Conservation (phyloP, 352 stramenopile species). For the Pythium chondricola region DNA sequence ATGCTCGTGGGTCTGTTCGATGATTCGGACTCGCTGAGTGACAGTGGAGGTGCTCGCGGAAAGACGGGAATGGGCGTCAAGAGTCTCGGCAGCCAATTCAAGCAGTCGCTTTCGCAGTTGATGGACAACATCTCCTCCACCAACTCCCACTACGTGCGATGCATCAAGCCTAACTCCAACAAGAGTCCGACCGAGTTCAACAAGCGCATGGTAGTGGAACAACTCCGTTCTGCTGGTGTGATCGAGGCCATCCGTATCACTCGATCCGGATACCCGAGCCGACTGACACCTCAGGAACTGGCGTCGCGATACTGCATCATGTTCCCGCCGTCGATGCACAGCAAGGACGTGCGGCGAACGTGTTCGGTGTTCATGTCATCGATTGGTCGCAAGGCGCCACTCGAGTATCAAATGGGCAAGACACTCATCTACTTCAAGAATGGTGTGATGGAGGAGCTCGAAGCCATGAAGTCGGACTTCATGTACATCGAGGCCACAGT, state of each 20-base stretch:
- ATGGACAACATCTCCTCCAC: slow-evolving; percentile 86
- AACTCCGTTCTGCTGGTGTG: slow-evolving; percentile 87
- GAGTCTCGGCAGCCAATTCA: slow-evolving; percentile 83
- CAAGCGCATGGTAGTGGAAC: slow-evolving; percentile 88
- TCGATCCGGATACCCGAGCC: slow-evolving; percentile 86
- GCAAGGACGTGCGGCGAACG: slow-evolving; percentile 63
- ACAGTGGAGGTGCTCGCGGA: slow-evolving; percentile 28
- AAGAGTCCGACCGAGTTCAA: slow-evolving; percentile 85
- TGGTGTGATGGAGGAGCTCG: slow-evolving; percentile 92
- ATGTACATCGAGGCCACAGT: slow-evolving; percentile 87
- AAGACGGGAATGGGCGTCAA: slow-evolving; percentile 51
- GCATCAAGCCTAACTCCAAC: slow-evolving; percentile 87
- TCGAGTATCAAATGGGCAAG: slow-evolving; percentile 90
- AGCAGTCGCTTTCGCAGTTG: slow-evolving; percentile 68
- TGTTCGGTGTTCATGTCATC: slow-evolving; percentile 77
- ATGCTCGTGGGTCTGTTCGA: slow-evolving; percentile 75
- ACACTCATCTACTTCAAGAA: slow-evolving; percentile 96
- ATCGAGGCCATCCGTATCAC: slow-evolving; percentile 92
- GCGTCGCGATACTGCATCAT: slow-evolving; percentile 84
- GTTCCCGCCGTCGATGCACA: slow-evolving; percentile 86
- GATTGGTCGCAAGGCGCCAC: slow-evolving; percentile 73
- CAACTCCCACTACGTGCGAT: slow-evolving; percentile 85
- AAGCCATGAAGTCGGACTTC: slow-evolving; percentile 91
- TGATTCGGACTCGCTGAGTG: slow-evolving; percentile 36
- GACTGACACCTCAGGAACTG: slow-evolving; percentile 82